phyloP scores from a whole-genome alignment of 805 yeast species.

The Starmerella bombi region DNA sequence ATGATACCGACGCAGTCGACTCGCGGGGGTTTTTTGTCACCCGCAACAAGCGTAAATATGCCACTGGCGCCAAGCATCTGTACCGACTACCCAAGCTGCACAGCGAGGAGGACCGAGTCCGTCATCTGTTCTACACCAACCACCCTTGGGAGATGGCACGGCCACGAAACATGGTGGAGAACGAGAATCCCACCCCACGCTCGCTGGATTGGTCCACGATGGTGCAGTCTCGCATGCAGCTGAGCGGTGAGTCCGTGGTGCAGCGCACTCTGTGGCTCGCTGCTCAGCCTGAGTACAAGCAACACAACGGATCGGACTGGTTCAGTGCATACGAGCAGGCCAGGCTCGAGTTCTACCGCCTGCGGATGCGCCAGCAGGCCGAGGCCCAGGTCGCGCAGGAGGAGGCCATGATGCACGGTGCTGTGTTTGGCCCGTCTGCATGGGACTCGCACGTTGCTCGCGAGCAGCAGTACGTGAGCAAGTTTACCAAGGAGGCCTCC shows the following conservation, averaged over 20 bases:
- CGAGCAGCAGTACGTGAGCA: constrained; percentile 58
- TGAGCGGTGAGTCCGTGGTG: constrained; percentile 83
- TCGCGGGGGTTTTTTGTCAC: constrained; percentile 33
- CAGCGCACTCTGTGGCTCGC: constrained; percentile 54
- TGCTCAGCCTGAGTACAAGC: constrained; percentile 25
- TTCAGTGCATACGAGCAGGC: constrained; percentile 71
- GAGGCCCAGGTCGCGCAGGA: constrained; percentile 60
- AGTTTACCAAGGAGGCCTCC: constrained; percentile 61
- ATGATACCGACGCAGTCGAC: constrained; percentile 1
- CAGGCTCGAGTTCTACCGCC: constrained; percentile 72
- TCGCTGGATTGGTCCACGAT: constrained; percentile 63
- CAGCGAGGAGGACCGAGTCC: constrained; percentile 65
- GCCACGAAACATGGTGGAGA: constrained; percentile 73
- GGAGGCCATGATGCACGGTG: constrained; percentile 77
- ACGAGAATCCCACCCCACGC: constrained; percentile 25
- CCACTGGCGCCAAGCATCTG: constrained; percentile 28
- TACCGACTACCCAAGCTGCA: constrained; percentile 41
- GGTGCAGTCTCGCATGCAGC: constrained; percentile 54
- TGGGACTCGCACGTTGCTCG: constrained; percentile 53
- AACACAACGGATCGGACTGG: constrained; percentile 22
- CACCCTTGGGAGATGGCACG: constrained; percentile 98
- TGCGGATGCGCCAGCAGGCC: constrained; percentile 72
- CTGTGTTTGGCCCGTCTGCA: constrained; percentile 48
- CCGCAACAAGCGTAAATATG: constrained; percentile 29
- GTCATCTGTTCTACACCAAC: constrained; percentile 72